A percentile compares a stretch with the other conserved stretches of the same genome.
These are phyloP conservation scores for Stephanodiscus minutulus DNA, from an alignment of 108 stramenopile species.

Conservation along the genomic window DNA sequence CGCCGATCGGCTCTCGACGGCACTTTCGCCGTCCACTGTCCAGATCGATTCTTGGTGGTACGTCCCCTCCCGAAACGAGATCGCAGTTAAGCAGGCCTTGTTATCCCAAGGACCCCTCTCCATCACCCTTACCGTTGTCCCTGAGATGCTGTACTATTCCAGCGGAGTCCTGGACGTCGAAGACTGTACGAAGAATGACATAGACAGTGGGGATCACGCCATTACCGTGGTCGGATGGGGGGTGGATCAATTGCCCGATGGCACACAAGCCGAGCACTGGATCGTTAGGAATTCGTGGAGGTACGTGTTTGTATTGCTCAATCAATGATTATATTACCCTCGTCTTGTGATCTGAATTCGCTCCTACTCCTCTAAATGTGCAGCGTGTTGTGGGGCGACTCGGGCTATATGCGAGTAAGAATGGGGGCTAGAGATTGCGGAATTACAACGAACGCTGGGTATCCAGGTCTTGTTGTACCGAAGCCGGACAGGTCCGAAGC, in stretches of 20 bases:
- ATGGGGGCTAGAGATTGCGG: constrained; percentile 38
- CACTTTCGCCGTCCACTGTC: neutral
- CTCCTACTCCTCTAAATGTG: neutral
- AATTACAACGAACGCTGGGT: constrained; percentile 29
- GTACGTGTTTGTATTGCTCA: neutral
- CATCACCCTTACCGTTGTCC: constrained; percentile 27
- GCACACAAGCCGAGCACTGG: constrained; percentile 45
- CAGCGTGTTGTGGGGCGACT: constrained; percentile 47
- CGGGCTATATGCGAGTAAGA: constrained; percentile 47
- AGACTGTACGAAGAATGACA: constrained; percentile 20
- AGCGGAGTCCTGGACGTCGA: constrained; percentile 31
- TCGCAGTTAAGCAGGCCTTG: constrained; percentile 30
- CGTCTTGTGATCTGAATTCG: neutral
- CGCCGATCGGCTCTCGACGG: neutral
- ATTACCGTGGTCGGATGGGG: constrained; percentile 46
- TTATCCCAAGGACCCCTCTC: constrained; percentile 23
- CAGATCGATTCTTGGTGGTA: constrained; percentile 24
- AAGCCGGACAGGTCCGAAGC: neutral
- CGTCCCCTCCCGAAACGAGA: constrained; percentile 30
- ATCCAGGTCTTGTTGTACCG: constrained; percentile 19
- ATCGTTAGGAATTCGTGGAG: constrained; percentile 61
- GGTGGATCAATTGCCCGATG: constrained; percentile 22
- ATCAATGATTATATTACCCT: neutral
- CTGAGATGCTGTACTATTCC: constrained; percentile 29
- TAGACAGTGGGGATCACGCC: constrained; percentile 29